Percentiles rank a stretch among this genome's conserved stretches.
phyloP scores from a whole-genome alignment of 257 asterid genomes.

The Nicotiana sylvestris region DNA sequence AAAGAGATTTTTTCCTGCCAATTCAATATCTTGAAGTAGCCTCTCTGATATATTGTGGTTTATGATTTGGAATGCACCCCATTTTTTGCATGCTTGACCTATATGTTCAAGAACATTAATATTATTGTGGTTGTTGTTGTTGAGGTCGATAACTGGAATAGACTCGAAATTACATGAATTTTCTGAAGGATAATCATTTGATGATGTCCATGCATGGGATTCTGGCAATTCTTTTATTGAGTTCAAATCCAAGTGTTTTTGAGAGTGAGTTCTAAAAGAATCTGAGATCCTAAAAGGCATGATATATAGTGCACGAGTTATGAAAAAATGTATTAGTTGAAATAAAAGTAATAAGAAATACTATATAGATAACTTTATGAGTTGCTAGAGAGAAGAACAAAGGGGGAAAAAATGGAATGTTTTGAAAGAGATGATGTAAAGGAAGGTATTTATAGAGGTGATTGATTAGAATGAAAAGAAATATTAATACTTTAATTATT shows the following conservation, averaged over 20 bases:
- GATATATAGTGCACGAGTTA: neutral
- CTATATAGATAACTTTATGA: neutral
- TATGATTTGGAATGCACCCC: slow-evolving; percentile 75
- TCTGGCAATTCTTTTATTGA: slow-evolving; percentile 69
- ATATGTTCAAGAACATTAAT: slow-evolving; percentile 41
- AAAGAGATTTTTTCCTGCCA: slow-evolving; percentile 43
- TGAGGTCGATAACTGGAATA: slow-evolving; percentile 63
- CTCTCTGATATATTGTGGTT: slow-evolving; percentile 48
- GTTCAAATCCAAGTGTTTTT: slow-evolving; percentile 49
- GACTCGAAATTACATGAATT: slow-evolving; percentile 15
- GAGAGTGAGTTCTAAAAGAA: slow-evolving; percentile 26
- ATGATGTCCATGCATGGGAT: slow-evolving; percentile 76
- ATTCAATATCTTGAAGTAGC: slow-evolving; percentile 41
- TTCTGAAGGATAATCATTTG: slow-evolving; percentile 15
- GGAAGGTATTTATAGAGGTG: slow-evolving; percentile 10
- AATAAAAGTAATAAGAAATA: too few species aligned
- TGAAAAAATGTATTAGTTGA: neutral
- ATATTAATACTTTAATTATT: neutral
- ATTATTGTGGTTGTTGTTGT: neutral
- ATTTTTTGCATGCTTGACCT: slow-evolving; percentile 81
- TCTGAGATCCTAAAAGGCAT: slow-evolving; percentile 57
- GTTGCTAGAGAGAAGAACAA: neutral
- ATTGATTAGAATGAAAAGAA: neutral
- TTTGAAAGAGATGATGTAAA: neutral
- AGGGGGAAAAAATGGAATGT: slow-evolving; percentile 1